A percentile compares a stretch with the other conserved stretches of the same genome.
These are phyloP conservation scores for Ceratocystis papillata DNA, from an alignment of 2,329 filamentous ascomycete genomes.

Conservation along the genomic window DNA sequence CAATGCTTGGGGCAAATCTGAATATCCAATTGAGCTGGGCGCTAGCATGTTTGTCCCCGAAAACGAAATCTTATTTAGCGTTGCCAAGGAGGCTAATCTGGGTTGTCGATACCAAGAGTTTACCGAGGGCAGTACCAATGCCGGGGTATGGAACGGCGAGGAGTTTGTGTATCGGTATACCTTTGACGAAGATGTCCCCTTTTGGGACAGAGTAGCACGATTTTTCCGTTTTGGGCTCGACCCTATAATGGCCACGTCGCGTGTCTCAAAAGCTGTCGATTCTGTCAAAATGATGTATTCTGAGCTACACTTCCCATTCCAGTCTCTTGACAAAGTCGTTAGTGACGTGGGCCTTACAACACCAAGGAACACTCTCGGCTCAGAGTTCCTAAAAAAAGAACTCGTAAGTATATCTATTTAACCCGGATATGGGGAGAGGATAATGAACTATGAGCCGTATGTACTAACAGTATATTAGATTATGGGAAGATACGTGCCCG, in stretches of 20 bases:
- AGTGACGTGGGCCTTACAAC: conserved; percentile 56
- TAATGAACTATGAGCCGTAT: background rate
- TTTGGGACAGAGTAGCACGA: background rate
- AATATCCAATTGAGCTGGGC: conserved; percentile 68
- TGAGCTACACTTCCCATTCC: conserved; percentile 72
- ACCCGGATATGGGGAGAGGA: background rate
- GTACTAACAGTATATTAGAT: conserved; percentile 37
- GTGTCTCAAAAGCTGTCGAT: conserved; percentile 60
- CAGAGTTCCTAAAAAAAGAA: conserved; percentile 58
- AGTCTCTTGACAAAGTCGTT: conserved; percentile 58
- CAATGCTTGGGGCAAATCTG: conserved; percentile 56
- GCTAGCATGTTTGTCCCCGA: conserved; percentile 82
- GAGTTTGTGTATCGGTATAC: conserved; percentile 39
- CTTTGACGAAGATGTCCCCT: background rate
- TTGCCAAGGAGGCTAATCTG: conserved; percentile 61
- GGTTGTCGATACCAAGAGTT: conserved; percentile 38
- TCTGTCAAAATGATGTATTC: conserved; percentile 74
- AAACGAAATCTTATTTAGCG: conserved; percentile 71
- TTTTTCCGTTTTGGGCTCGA: conserved; percentile 77
- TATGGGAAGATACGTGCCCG: conserved; percentile 54
- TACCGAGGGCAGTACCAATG: conserved; percentile 36
- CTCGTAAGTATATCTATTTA: conserved; percentile 33
- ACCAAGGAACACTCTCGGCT: conserved; percentile 59
- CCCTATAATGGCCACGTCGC: conserved; percentile 58
- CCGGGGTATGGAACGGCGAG: conserved; percentile 74